These are phyloP conservation scores for Leishmania tarentolae DNA, from an alignment of 208 protist species.

Conservation along the genomic window DNA sequence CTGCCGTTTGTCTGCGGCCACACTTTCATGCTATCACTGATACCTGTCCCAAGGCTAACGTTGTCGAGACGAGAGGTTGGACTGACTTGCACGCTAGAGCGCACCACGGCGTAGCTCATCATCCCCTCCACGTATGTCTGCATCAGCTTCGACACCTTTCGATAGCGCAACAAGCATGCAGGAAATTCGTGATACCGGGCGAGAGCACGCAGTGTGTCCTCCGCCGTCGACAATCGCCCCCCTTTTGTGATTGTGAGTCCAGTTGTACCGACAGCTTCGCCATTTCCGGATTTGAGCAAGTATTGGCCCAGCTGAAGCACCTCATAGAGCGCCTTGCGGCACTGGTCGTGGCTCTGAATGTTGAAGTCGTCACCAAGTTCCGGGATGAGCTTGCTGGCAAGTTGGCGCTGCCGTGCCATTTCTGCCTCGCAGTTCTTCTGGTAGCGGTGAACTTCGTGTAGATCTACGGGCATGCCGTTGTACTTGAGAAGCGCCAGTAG, in stretches of 20 bases:
- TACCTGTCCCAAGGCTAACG: not conserved
- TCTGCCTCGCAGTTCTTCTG: slow-evolving; percentile 44
- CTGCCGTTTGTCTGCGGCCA: not conserved
- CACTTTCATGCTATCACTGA: not conserved
- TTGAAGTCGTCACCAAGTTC: slow-evolving; percentile 71
- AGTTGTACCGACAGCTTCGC: slow-evolving; percentile 17
- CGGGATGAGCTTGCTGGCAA: slow-evolving; percentile 49
- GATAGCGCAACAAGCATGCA: slow-evolving; percentile 67
- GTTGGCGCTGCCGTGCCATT: slow-evolving; percentile 47
- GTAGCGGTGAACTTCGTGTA: slow-evolving; percentile 66
- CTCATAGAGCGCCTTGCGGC: slow-evolving; percentile 79
- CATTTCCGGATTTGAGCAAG: slow-evolving; percentile 24
- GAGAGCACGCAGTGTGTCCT: slow-evolving; percentile 79
- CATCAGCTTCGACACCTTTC: slow-evolving; percentile 85
- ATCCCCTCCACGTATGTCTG: slow-evolving; percentile 91
- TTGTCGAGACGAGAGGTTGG: not conserved
- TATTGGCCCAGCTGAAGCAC: slow-evolving; percentile 78
- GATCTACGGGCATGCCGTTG: slow-evolving; percentile 68
- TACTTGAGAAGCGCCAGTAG: slow-evolving; percentile 78
- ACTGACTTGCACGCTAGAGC: not conserved
- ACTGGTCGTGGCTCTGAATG: slow-evolving; percentile 86
- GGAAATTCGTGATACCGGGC: slow-evolving; percentile 81
- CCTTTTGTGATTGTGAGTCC: slow-evolving; percentile 69
- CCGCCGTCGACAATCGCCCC: slow-evolving; percentile 89
- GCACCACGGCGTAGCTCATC: slow-evolving; percentile 70